Percentiles rank a stretch among this genome's conserved stretches.
These are phyloP conservation scores for Achaetomium macrosporum DNA, from an alignment of 2,329 filamentous ascomycete species.

Conservation along the genomic window DNA sequence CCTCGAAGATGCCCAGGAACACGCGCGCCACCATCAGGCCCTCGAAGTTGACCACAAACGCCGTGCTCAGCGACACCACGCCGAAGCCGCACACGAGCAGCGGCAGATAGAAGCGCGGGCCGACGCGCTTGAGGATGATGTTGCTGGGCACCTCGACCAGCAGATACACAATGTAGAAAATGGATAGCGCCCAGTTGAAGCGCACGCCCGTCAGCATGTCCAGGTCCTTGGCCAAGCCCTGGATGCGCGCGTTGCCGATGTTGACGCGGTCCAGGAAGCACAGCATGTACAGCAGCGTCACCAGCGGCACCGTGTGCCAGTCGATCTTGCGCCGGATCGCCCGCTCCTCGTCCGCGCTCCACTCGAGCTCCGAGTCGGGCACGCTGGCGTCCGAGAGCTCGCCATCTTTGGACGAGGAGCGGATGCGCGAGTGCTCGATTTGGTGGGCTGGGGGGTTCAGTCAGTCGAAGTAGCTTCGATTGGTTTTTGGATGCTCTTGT, in stretches of 20 bases:
- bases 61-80: conserved; percentile 47
- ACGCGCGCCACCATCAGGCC: conserved; percentile 43
- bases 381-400: conserved; percentile 8
- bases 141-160: conserved; percentile 52
- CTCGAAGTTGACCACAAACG: conserved; percentile 44
- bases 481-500: no score
- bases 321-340: conserved; percentile 47
- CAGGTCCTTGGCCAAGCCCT: conserved; percentile 46
- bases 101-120: conserved; percentile 48
- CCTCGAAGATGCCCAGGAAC: conserved; percentile 50
- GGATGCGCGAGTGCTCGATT: neutral
- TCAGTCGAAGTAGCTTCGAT: no score
- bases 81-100: conserved; percentile 51
- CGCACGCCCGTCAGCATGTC: conserved; percentile 39
- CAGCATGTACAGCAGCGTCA: conserved; percentile 48
- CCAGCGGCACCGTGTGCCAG: conserved; percentile 45
- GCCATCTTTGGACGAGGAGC: conserved; percentile 18
- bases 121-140: conserved; percentile 48
- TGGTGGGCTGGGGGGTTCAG: neutral
- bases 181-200: conserved; percentile 53
- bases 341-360: conserved; percentile 47
- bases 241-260: conserved; percentile 51
- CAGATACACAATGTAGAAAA: conserved; percentile 54
- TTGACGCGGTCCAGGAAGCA: conserved; percentile 33
- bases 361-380: conserved; percentile 31